Conservation (phyloP, 2,329 filamentous ascomycete genomes). For the Colletotrichum horii region DNA sequence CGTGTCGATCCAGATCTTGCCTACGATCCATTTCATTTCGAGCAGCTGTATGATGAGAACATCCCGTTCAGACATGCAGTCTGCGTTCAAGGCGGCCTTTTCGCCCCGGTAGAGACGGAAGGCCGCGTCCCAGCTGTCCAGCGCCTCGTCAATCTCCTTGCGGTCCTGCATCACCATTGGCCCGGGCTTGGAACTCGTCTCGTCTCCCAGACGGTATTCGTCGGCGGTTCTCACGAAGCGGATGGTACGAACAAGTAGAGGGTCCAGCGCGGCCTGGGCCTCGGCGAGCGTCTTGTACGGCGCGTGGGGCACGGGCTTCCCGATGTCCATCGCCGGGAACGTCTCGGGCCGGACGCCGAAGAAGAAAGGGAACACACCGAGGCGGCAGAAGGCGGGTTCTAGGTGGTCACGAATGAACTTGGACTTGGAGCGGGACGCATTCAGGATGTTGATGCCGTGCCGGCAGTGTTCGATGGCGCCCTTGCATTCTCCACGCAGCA, state of each 20-base stretch:
- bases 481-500: conserved; percentile 39
- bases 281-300: conserved; percentile 24
- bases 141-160: conserved; percentile 18
- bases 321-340: conserved; percentile 26
- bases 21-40: conserved; percentile 34
- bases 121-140: conserved; percentile 33
- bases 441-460: conserved; percentile 43
- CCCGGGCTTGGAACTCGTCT: neutral
- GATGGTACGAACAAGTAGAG: conserved; percentile 29
- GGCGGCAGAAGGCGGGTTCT: conserved; percentile 40
- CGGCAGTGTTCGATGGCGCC: conserved; percentile 40
- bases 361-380: conserved; percentile 45
- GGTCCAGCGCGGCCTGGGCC: conserved; percentile 35
- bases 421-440: conserved; percentile 22
- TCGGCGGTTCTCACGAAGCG: conserved; percentile 34
- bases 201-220: conserved; percentile 27
- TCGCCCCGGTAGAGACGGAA: conserved; percentile 24
- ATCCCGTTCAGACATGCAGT: neutral
- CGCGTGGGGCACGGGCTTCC: neutral
- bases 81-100: neutral
- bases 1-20: conserved; percentile 36
- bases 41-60: conserved; percentile 25
- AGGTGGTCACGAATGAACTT: conserved; percentile 34
- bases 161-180: conserved; percentile 28
- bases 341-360: conserved; percentile 29